Conservation (phyloP, 2,329 filamentous ascomycete genomes). For the Trichoderma guizhouense region DNA sequence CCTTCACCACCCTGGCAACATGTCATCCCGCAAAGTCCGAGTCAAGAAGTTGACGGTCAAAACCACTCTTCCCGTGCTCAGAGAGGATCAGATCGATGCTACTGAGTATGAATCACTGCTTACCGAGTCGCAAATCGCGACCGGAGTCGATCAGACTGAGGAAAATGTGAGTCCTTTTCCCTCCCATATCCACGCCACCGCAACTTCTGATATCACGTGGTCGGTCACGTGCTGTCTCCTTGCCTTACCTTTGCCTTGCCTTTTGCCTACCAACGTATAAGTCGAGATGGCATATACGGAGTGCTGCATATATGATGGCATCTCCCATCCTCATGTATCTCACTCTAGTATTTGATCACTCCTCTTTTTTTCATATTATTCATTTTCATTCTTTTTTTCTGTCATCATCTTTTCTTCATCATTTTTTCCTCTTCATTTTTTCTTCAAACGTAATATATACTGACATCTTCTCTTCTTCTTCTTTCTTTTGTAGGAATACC, state of each 20-base stretch:
- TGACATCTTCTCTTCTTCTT: background rate
- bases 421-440: background rate
- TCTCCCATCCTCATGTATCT: background rate
- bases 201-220: constrained; percentile 48
- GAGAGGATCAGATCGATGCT: constrained; percentile 86
- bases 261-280: constrained; percentile 1
- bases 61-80: constrained; percentile 79
- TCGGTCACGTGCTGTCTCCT: constrained; percentile 40
- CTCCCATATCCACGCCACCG: constrained; percentile 26
- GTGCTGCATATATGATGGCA: background rate
- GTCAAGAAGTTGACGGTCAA: constrained; percentile 92
- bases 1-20: constrained; percentile 43
- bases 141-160: constrained; percentile 94
- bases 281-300: background rate
- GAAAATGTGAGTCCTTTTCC: constrained; percentile 75
- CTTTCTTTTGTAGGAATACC: constrained; percentile 70
- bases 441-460: background rate
- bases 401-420: background rate
- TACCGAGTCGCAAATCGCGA: constrained; percentile 82
- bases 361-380: background rate
- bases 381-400: background rate
- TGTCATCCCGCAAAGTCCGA: constrained; percentile 67
- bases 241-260: constrained; percentile 23
- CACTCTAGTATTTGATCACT: background rate
- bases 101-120: constrained; percentile 82